Evolutionary conservation across 2,329 filamentous ascomycete genomes (phyloP).

Genomic region (Sclerotinia glacialis): DNA sequence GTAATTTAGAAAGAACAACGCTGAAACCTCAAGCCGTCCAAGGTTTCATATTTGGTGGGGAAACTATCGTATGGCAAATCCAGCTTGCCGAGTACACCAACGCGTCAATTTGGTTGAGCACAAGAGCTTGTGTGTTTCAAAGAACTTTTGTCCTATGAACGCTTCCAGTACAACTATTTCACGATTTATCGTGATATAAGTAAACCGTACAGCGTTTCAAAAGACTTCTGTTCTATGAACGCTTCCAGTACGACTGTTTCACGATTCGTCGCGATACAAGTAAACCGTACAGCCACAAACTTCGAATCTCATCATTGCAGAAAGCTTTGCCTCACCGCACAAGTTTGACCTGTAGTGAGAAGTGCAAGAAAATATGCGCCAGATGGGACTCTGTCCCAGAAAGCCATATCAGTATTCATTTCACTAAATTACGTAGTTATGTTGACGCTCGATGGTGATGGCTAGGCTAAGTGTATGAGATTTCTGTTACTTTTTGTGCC

Average conservation of each 20-base stretch:
- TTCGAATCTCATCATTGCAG: conserved; percentile 5
- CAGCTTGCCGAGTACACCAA: conserved; percentile 8
- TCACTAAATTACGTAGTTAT: not conserved
- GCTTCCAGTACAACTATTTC: conserved; percentile 15
- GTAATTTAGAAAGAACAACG: not conserved
- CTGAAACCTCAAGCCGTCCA: conserved; percentile 9
- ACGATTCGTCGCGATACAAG: not conserved
- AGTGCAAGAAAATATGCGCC: conserved; percentile 5
- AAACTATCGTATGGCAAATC: conserved; percentile 14
- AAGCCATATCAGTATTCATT: conserved; percentile 5
- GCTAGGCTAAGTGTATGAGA: conserved; percentile 12
- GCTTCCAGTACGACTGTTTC: conserved; percentile 15
- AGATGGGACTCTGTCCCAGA: not conserved
- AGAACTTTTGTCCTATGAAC: conserved; percentile 1
- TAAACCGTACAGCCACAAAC: conserved; percentile 15
- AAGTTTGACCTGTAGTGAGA: conserved; percentile 9
- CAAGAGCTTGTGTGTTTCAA: conserved; percentile 2
- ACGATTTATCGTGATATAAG: not conserved
- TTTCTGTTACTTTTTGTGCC: conserved; percentile 1
- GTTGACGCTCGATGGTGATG: conserved; percentile 18
- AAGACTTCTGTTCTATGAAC: not conserved
- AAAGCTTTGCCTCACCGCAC: conserved; percentile 5
- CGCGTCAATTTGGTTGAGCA: conserved; percentile 3
- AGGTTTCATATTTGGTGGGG: conserved; percentile 4
- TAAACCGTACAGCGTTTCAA: conserved; percentile 8